A percentile compares a stretch with the other conserved stretches of the same genome.
Evolutionary conservation across 2,329 filamentous ascomycete species (phyloP).

Genomic region (Monosporascus cannonballus): DNA sequence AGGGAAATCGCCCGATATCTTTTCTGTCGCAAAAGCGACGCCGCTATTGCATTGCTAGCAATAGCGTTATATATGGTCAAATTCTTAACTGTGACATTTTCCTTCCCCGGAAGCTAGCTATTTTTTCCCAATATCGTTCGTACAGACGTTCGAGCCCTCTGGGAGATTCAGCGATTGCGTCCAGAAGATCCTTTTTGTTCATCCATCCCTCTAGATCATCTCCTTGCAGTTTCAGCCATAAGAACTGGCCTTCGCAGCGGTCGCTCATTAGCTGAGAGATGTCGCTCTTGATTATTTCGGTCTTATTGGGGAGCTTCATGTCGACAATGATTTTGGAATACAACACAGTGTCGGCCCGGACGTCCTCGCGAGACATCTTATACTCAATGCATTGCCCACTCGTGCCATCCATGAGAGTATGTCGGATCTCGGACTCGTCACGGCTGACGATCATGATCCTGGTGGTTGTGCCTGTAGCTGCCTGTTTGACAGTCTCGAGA

Average conservation of each 20-base stretch:
- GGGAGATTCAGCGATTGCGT: slow-evolving; percentile 20
- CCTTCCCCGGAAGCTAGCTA: slow-evolving; percentile 4
- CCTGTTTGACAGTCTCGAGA: slow-evolving; percentile 6
- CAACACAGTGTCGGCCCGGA: slow-evolving; percentile 13
- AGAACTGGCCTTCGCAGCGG: slow-evolving; percentile 27
- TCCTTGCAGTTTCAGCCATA: slow-evolving; percentile 27
- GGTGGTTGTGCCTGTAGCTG: slow-evolving; percentile 2
- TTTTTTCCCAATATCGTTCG: slow-evolving; percentile 23
- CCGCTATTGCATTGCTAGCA: too few relatives aligned
- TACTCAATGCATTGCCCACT: slow-evolving; percentile 5
- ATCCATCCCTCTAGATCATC: slow-evolving; percentile 16
- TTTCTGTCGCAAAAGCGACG: too few relatives aligned
- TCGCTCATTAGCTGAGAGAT: slow-evolving; percentile 20
- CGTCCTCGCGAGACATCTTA: slow-evolving; percentile 14
- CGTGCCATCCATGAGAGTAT: slow-evolving; percentile 1
- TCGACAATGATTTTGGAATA: slow-evolving; percentile 24
- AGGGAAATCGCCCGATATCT: slow-evolving; percentile 21
- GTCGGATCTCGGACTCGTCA: slow-evolving; percentile 17
- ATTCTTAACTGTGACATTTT: too few relatives aligned
- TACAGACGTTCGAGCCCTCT: slow-evolving; percentile 23
- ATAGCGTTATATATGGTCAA: too few relatives aligned
- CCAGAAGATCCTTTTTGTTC: slow-evolving; percentile 22
- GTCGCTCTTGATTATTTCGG: slow-evolving; percentile 1
- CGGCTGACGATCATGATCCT: slow-evolving; percentile 22
- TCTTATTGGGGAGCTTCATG: slow-evolving; percentile 21